phyloP scores from a whole-genome alignment of 2,329 filamentous ascomycete species.

The Stemphylium lycopersici region DNA sequence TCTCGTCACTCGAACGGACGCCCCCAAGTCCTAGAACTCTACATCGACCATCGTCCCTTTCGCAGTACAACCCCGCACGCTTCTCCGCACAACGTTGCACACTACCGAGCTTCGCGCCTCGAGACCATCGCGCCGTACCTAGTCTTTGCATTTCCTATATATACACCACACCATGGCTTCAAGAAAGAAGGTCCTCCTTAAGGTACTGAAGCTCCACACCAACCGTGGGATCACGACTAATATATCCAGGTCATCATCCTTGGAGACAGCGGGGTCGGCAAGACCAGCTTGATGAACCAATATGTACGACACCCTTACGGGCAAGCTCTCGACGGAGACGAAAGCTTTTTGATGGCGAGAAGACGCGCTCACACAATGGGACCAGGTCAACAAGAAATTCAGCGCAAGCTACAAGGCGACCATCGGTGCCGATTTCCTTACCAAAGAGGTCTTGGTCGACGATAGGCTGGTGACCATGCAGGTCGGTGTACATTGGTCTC shows the following conservation, averaged over 20 bases:
- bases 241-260: constrained; percentile 87
- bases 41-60: background rate
- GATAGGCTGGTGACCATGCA: constrained; percentile 99
- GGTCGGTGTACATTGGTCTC: constrained; percentile 57
- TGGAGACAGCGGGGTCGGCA: constrained; percentile 97
- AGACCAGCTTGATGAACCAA: constrained; percentile 99
- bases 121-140: constrained; percentile 8
- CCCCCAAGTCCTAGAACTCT: background rate
- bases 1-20: background rate
- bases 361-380: constrained; percentile 15
- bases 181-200: constrained; percentile 84
- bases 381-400: constrained; percentile 99
- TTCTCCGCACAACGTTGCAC: constrained; percentile 6
- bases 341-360: background rate
- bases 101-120: constrained; percentile 11
- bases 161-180: constrained; percentile 38
- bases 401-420: constrained; percentile 99
- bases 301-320: constrained; percentile 71
- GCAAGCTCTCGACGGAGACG: background rate
- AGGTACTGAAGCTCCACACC: constrained; percentile 61
- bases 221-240: constrained; percentile 16
- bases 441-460: constrained; percentile 96
- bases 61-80: background rate
- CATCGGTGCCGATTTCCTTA: constrained; percentile 97
- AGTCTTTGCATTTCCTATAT: constrained; percentile 8